These are phyloP conservation scores for Vitis amurensis DNA, from an alignment of 164 flowering plant species.

Conservation along the genomic window DNA sequence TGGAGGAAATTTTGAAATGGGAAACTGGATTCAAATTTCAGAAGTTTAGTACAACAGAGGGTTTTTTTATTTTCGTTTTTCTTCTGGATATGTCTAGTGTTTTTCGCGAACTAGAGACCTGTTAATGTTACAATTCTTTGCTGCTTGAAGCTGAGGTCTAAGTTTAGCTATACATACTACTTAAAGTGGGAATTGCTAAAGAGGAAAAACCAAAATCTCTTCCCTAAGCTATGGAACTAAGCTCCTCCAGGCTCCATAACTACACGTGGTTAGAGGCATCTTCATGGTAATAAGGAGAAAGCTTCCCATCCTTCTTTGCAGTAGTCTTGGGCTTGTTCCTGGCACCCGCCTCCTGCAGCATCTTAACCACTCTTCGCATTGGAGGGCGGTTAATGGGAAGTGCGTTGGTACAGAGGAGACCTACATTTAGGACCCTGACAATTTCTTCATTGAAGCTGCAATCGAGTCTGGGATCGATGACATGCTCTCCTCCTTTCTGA, in stretches of 20 bases:
- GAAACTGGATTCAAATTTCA: no score
- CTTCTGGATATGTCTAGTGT: background rate
- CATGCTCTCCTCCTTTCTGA: conserved; percentile 27
- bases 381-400: conserved; percentile 58
- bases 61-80: no score
- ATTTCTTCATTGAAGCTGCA: conserved; percentile 32
- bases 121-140: no score
- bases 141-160: background rate
- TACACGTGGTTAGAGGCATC: conserved; percentile 24
- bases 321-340: conserved; percentile 15
- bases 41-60: no score
- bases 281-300: conserved; percentile 39
- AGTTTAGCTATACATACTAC: background rate
- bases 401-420: conserved; percentile 38
- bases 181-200: background rate
- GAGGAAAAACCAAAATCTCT: no score
- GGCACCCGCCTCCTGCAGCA: conserved; percentile 40
- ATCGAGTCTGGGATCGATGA: conserved; percentile 41
- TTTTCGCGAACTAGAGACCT: background rate
- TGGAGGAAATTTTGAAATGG: no score
- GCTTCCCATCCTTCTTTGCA: conserved; percentile 30
- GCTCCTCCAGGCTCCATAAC: background rate
- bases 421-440: conserved; percentile 33
- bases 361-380: conserved; percentile 48
- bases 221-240: no score